A percentile compares a stretch with the other conserved stretches of the same genome.
phyloP scores from a whole-genome alignment of 495 filamentous ascomycete genomes.

The Hyaloscypha hepaticicola region DNA sequence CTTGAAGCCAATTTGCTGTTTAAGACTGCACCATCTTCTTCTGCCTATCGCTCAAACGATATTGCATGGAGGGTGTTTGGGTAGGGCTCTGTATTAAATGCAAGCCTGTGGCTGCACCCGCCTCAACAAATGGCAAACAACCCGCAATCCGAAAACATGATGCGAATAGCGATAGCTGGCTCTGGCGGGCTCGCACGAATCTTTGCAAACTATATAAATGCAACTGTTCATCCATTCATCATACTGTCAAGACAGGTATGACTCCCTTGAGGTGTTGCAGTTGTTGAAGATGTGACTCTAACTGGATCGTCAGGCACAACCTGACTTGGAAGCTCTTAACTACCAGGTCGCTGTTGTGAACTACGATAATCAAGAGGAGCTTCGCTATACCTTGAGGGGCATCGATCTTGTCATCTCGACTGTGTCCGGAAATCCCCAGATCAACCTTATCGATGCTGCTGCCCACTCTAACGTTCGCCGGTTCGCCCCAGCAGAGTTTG shows the following conservation, averaged over 20 bases:
- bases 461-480: conserved; percentile 59
- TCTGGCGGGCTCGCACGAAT: conserved; percentile 65
- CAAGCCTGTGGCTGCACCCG: conserved; percentile 1
- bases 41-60: conserved; percentile 12
- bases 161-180: conserved; percentile 74
- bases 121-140: neutral
- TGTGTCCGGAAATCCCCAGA: conserved; percentile 60
- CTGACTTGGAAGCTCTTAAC: conserved; percentile 42
- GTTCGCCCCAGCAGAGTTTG: conserved; percentile 76
- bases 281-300: conserved; percentile 32
- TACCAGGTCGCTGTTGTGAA: conserved; percentile 64
- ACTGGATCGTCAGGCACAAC: conserved; percentile 34
- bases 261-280: conserved; percentile 22
- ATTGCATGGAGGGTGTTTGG: conserved; percentile 1
- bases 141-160: conserved; percentile 42
- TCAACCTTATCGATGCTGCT: conserved; percentile 72
- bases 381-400: conserved; percentile 62
- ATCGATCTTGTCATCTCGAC: conserved; percentile 77
- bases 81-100: conserved; percentile 6
- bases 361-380: conserved; percentile 54
- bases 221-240: conserved; percentile 62
- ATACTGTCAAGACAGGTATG: conserved; percentile 63
- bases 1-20: conserved; percentile 13
- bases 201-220: conserved; percentile 58
- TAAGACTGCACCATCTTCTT: conserved; percentile 5